Conservation (phyloP, 2,329 filamentous ascomycete genomes). For the Karstenula rhodostoma region DNA sequence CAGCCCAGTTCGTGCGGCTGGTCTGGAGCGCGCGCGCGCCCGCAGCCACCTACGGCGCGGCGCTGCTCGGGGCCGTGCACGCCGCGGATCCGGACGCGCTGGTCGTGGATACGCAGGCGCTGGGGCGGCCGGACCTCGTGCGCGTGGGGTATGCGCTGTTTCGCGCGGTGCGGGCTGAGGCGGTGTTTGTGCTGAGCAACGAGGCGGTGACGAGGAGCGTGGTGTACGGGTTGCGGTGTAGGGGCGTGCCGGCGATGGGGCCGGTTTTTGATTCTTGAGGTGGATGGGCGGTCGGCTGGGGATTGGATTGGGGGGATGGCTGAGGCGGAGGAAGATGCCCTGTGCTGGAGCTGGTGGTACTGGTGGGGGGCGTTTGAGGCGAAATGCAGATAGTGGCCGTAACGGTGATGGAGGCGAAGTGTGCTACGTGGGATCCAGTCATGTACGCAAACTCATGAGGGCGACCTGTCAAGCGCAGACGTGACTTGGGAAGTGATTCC, state of each 20-base stretch:
- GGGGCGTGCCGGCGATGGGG: constrained; percentile 73
- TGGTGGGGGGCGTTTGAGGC: too few relatives aligned
- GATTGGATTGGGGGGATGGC: background rate
- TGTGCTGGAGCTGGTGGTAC: too few relatives aligned
- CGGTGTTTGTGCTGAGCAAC: constrained; percentile 77
- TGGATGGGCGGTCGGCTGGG: background rate
- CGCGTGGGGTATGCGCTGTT: constrained; percentile 62
- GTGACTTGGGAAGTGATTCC: too few relatives aligned
- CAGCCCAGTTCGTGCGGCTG: constrained; percentile 63
- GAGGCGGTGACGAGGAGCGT: constrained; percentile 71
- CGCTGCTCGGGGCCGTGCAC: constrained; percentile 64
- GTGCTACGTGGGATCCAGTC: too few relatives aligned
- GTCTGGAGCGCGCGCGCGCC: constrained; percentile 74
- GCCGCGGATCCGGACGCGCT: constrained; percentile 68
- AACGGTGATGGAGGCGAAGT: too few relatives aligned
- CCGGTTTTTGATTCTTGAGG: constrained; percentile 75
- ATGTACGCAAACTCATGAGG: too few relatives aligned
- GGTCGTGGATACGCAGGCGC: constrained; percentile 70
- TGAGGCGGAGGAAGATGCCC: too few relatives aligned
- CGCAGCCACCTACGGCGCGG: constrained; percentile 67
- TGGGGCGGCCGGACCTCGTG: constrained; percentile 69
- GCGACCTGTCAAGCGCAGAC: too few relatives aligned
- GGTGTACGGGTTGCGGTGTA: constrained; percentile 72
- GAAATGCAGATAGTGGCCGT: too few relatives aligned
- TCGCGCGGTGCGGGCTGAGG: constrained; percentile 70